A percentile compares a stretch with the other conserved stretches of the same genome.
These are phyloP conservation scores for Flaveria floridana DNA, from an alignment of 140 eudicot species.

Conservation along the genomic window DNA sequence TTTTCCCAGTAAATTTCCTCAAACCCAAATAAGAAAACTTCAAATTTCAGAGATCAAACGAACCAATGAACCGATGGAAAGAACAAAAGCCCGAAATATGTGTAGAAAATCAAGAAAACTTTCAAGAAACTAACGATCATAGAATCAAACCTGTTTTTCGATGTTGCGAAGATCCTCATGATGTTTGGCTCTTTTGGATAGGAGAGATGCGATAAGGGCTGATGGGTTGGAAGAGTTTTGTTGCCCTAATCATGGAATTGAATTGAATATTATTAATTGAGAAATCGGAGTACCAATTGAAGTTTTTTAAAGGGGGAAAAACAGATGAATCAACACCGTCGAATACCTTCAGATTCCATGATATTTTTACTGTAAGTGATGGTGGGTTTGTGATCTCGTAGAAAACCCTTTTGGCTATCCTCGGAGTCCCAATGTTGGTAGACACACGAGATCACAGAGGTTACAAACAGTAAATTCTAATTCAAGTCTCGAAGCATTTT, in stretches of 20 bases:
- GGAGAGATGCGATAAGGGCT: constrained; percentile 53
- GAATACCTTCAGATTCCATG: constrained; percentile 48
- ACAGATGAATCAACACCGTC: not conserved
- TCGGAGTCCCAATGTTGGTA: not conserved
- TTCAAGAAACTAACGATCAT: not conserved
- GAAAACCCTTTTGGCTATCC: constrained; percentile 28
- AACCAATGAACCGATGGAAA: constrained; percentile 21
- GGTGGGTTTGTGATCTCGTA: constrained; percentile 24
- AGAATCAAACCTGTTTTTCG: constrained; percentile 66
- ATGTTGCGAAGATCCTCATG: constrained; percentile 82
- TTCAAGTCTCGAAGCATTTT: not conserved
- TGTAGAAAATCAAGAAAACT: not conserved
- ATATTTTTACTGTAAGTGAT: constrained; percentile 6
- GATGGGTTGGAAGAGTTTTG: constrained; percentile 65
- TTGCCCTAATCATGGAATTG: constrained; percentile 49
- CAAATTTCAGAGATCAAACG: constrained; percentile 9
- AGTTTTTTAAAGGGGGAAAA: constrained; percentile 3
- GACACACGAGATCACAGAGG: constrained; percentile 16
- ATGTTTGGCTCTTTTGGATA: constrained; percentile 77
- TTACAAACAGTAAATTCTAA: constrained; percentile 19
- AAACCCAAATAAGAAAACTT: constrained; percentile 27
- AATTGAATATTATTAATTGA: constrained; percentile 5
- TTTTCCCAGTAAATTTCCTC: not conserved
- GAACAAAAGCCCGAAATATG: not conserved
- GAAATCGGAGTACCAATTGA: not conserved